phyloP scores from a whole-genome alignment of 768 basidiomycete species.

The Leccinum ochraceum region DNA sequence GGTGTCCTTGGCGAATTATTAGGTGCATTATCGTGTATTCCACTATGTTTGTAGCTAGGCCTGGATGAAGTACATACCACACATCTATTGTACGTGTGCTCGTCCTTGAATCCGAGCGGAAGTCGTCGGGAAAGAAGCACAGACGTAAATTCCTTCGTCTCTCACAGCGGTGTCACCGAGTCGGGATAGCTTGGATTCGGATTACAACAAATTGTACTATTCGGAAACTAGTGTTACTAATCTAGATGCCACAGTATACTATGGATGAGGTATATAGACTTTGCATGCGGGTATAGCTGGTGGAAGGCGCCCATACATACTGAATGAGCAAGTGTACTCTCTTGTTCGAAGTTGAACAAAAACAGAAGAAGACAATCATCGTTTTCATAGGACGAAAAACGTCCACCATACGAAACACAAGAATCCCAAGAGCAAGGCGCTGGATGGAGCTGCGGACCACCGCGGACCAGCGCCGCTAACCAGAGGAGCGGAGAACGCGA shows the following conservation, averaged over 20 bases:
- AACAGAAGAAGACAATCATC: background rate
- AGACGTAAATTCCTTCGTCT: background rate
- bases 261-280: background rate
- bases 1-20: no score
- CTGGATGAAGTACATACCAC: no score
- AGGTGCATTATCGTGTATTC: no score
- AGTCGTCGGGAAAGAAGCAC: background rate
- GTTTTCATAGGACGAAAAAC: background rate
- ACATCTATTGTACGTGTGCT: no score
- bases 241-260: background rate
- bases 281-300: background rate
- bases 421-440: slow-evolving; percentile 13
- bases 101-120: background rate
- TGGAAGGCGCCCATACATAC: background rate
- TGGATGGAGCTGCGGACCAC: slow-evolving; percentile 7
- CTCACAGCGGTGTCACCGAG: background rate
- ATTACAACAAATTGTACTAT: background rate
- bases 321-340: background rate
- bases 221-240: background rate
- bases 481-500: slow-evolving; percentile 58
- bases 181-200: background rate
- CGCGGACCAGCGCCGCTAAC: slow-evolving; percentile 38
- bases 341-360: background rate
- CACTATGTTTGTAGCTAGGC: no score
- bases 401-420: slow-evolving; percentile 22